Evolutionary conservation across 2,329 filamentous ascomycete genomes (phyloP).

Genomic region (Colletotrichum tanaceti): DNA sequence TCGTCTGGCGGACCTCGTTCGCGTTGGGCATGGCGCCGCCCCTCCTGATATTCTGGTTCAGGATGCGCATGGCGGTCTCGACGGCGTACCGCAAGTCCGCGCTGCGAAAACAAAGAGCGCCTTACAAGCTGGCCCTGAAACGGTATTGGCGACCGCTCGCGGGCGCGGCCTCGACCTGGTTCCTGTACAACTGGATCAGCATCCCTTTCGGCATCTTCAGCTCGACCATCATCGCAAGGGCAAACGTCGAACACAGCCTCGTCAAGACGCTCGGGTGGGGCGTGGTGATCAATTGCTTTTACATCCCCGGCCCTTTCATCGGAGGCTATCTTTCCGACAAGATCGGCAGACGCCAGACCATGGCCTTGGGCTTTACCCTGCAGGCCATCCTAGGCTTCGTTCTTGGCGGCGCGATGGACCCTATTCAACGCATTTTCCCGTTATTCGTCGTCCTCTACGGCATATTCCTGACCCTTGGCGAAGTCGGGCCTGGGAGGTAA

Average conservation of each 20-base stretch:
- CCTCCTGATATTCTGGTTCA: conserved; percentile 63
- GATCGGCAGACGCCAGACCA: conserved; percentile 62
- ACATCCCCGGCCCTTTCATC: conserved; percentile 59
- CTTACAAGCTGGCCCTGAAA: conserved; percentile 60
- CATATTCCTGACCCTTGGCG: conserved; percentile 60
- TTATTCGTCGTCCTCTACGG: conserved; percentile 65
- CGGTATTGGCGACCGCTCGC: conserved; percentile 62
- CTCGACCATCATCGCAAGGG: conserved; percentile 60
- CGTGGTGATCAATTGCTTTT: conserved; percentile 62
- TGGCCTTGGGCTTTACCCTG: conserved; percentile 61
- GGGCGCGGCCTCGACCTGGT: conserved; percentile 62
- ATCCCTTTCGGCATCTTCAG: conserved; percentile 67
- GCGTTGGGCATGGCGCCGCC: conserved; percentile 63
- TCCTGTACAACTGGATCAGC: conserved; percentile 65
- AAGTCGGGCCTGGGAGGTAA: conserved; percentile 62
- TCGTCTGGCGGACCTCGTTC: conserved; percentile 64
- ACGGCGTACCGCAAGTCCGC: conserved; percentile 60
- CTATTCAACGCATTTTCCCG: conserved; percentile 59
- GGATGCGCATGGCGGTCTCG: conserved; percentile 63
- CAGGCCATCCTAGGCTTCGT: conserved; percentile 61
- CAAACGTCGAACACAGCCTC: conserved; percentile 55
- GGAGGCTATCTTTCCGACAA: conserved; percentile 61
- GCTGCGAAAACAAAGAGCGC: conserved; percentile 57
- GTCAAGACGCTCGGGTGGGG: conserved; percentile 58
- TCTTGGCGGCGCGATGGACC: conserved; percentile 58